These are phyloP conservation scores for Lathyrus aphaca DNA, from an alignment of 306 rosid species.

Conservation along the genomic window DNA sequence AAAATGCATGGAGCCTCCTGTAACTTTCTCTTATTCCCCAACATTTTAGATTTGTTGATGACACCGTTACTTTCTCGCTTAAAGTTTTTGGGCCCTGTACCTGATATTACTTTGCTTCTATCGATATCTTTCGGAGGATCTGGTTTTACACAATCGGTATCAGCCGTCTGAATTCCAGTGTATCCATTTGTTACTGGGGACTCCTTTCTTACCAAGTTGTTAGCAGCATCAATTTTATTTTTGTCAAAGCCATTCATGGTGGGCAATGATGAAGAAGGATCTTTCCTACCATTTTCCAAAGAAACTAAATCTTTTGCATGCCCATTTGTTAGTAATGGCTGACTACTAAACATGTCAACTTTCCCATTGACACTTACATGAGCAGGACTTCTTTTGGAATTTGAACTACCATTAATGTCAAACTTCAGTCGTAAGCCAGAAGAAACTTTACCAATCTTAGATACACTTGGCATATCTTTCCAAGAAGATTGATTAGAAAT, in stretches of 20 bases:
- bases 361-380: slow-evolving; percentile 63
- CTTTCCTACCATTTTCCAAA: slow-evolving; percentile 59
- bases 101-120: slow-evolving; percentile 42
- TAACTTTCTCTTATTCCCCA: slow-evolving; percentile 66
- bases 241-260: slow-evolving; percentile 51
- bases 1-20: slow-evolving; percentile 52
- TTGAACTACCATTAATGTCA: slow-evolving; percentile 57
- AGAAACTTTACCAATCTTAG: slow-evolving; percentile 61
- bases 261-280: slow-evolving; percentile 44
- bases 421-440: slow-evolving; percentile 60
- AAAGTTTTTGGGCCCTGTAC: slow-evolving; percentile 41
- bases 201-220: slow-evolving; percentile 37
- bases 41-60: slow-evolving; percentile 34
- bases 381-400: slow-evolving; percentile 54
- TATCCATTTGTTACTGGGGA: slow-evolving; percentile 47
- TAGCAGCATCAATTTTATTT: slow-evolving; percentile 45
- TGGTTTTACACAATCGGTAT: slow-evolving; percentile 46
- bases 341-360: slow-evolving; percentile 48
- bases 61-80: slow-evolving; percentile 54
- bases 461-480: slow-evolving; percentile 49
- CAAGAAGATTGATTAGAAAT: slow-evolving; percentile 55
- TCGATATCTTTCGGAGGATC: slow-evolving; percentile 42
- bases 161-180: slow-evolving; percentile 39
- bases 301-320: slow-evolving; percentile 47
- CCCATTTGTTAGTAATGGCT: slow-evolving; percentile 53